phyloP scores from a whole-genome alignment of 495 filamentous ascomycete species.

The Aspergillus kassunensis region DNA sequence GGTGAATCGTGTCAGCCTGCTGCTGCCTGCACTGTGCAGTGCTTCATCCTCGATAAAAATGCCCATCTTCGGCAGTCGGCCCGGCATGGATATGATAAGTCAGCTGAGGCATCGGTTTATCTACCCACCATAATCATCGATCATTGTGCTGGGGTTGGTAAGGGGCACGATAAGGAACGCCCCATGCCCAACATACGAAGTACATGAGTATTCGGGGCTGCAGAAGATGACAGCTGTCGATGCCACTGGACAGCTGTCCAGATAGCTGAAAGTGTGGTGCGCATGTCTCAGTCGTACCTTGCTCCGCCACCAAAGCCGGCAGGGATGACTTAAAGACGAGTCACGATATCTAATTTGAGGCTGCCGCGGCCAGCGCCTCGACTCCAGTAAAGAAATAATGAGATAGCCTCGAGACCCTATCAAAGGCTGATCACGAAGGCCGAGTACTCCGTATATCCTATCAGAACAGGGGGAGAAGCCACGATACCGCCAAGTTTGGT shows the following conservation, averaged over 20 bases:
- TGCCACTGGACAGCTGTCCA: neutral
- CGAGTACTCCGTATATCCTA: slow-evolving; percentile 25
- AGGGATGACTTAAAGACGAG: neutral
- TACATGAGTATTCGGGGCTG: neutral
- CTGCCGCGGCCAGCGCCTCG: neutral
- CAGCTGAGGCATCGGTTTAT: slow-evolving; percentile 16
- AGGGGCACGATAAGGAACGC: neutral
- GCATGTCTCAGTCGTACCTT: neutral
- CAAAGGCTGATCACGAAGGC: slow-evolving; percentile 21
- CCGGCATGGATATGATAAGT: slow-evolving; percentile 9
- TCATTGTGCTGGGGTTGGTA: too few relatives aligned
- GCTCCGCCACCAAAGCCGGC: neutral
- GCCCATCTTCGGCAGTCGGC: slow-evolving; percentile 16
- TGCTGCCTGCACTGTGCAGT: too few relatives aligned
- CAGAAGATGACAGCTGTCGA: neutral
- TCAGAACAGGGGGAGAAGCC: slow-evolving; percentile 13
- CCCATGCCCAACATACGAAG: neutral
- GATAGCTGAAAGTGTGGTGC: neutral
- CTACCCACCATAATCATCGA: too few relatives aligned
- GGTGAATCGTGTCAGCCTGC: too few relatives aligned
- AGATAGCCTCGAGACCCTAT: slow-evolving; percentile 3
- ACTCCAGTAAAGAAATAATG: slow-evolving; percentile 1
- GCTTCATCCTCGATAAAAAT: too few relatives aligned
- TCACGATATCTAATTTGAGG: neutral
- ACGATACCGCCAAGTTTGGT: slow-evolving; percentile 16